A percentile compares a stretch with the other conserved stretches of the same genome.
Evolutionary conservation across 495 filamentous ascomycete genomes (phyloP).

Genomic region (Neurospora tetrasperma): DNA sequence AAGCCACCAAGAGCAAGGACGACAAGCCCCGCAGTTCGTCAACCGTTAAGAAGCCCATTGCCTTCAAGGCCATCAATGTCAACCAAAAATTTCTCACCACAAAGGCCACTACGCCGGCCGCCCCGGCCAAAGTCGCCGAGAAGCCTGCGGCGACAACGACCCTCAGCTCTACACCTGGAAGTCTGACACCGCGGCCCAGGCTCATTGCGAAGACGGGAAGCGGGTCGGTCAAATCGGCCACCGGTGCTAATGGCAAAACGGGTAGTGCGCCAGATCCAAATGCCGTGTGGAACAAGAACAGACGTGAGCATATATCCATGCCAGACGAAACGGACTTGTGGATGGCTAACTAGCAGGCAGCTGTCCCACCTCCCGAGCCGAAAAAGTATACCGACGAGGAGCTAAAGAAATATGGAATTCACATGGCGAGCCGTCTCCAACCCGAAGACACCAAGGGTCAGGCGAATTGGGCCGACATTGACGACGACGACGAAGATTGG

Average conservation of each 20-base stretch:
- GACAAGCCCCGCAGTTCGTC: constrained; percentile 58
- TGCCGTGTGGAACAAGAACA: constrained; percentile 96
- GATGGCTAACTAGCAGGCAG: constrained; percentile 29
- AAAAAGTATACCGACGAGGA: constrained; percentile 98
- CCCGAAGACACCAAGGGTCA: constrained; percentile 66
- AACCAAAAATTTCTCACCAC: constrained; percentile 75
- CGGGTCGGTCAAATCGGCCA: constrained; percentile 39
- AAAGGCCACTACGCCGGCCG: constrained; percentile 31
- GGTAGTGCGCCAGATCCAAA: constrained; percentile 47
- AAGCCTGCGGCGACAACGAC: constrained; percentile 24
- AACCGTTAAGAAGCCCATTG: constrained; percentile 65
- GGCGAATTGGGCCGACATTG: constrained; percentile 95
- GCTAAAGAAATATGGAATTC: constrained; percentile 90
- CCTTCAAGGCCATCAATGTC: constrained; percentile 91
- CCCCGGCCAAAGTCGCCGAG: constrained; percentile 42
- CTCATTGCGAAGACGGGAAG: constrained; percentile 45
- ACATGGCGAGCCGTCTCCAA: constrained; percentile 84
- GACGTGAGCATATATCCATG: constrained; percentile 45
- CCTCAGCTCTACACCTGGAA: constrained; percentile 24
- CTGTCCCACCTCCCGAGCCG: constrained; percentile 63
- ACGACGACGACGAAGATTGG: constrained; percentile 98
- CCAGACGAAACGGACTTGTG: background rate
- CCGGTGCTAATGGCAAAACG: constrained; percentile 47
- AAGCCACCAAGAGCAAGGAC: constrained; percentile 43
- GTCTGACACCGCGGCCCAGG: constrained; percentile 39